Percentiles rank a stretch among this genome's conserved stretches.
These are phyloP conservation scores for Panicum virgatum DNA, from an alignment of 202 grass and related monocot species.

Conservation along the genomic window DNA sequence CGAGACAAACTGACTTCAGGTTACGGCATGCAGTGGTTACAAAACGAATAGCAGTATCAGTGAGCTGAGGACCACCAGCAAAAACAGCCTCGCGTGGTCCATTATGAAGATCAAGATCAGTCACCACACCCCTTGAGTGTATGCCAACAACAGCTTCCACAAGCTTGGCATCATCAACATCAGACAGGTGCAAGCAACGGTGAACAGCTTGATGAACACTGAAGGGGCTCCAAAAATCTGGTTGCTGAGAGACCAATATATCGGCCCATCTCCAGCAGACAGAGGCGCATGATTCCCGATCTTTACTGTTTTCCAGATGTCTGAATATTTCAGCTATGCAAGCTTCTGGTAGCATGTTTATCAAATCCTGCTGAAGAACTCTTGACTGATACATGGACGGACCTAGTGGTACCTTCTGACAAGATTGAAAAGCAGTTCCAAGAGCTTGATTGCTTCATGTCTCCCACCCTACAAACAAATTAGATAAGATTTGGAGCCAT, in stretches of 20 bases:
- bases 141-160: conserved; percentile 11
- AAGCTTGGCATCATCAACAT: conserved; percentile 24
- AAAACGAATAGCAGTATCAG: conserved; percentile 17
- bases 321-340: conserved; percentile 37
- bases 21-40: not conserved
- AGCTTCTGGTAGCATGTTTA: conserved; percentile 25
- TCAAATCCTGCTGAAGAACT: conserved; percentile 4
- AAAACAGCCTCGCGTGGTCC: not conserved
- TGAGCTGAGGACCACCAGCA: not conserved
- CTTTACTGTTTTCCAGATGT: conserved; percentile 14
- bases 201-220: not conserved
- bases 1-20: conserved; percentile 12
- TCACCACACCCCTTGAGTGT: not conserved
- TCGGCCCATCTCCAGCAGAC: conserved; percentile 13
- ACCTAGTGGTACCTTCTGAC: not conserved
- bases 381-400: not conserved
- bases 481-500: not conserved
- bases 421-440: not conserved
- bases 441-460: conserved; percentile 30
- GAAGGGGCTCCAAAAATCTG: conserved; percentile 8
- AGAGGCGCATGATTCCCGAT: conserved; percentile 13
- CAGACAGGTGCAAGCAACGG: conserved; percentile 12
- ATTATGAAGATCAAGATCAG: conserved; percentile 19
- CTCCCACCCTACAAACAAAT: conserved; percentile 2
- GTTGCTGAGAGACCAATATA: not conserved